These are phyloP conservation scores for Aspergillus ostianus DNA, from an alignment of 495 filamentous ascomycete species.

Conservation along the genomic window DNA sequence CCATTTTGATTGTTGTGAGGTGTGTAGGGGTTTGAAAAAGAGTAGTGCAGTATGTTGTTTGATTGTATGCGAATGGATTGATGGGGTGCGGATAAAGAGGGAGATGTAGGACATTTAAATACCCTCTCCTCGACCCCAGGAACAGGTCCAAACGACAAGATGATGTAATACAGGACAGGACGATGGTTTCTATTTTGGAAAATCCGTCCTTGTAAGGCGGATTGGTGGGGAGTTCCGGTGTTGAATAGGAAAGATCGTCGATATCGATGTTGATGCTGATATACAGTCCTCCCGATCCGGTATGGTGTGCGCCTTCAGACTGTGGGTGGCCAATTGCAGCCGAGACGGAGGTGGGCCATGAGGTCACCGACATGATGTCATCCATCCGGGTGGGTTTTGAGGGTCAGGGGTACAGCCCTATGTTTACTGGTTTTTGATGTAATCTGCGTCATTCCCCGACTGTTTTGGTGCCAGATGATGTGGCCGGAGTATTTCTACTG, in stretches of 20 bases:
- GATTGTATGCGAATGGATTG: background rate
- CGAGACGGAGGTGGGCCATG: background rate
- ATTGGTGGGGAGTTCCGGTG: background rate
- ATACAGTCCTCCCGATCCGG: background rate
- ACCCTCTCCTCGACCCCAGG: background rate
- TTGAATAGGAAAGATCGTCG: background rate
- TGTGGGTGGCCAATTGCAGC: background rate
- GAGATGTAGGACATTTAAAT: background rate
- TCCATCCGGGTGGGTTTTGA: background rate
- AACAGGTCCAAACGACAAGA: background rate
- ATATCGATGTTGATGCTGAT: background rate
- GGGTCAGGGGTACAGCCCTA: background rate
- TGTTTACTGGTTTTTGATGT: background rate
- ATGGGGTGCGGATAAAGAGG: background rate
- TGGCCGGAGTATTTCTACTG: too few relatives aligned
- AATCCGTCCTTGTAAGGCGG: background rate
- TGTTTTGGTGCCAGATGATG: too few relatives aligned
- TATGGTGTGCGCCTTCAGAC: background rate
- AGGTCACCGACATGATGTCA: background rate
- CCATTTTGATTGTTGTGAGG: conserved; percentile 20
- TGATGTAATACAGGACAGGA: background rate
- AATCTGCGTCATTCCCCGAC: background rate
- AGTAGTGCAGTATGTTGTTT: background rate
- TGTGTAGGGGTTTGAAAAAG: background rate
- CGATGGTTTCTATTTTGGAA: background rate